phyloP scores from a whole-genome alignment of 2,329 filamentous ascomycete species.

The Talaromyces sp. region DNA sequence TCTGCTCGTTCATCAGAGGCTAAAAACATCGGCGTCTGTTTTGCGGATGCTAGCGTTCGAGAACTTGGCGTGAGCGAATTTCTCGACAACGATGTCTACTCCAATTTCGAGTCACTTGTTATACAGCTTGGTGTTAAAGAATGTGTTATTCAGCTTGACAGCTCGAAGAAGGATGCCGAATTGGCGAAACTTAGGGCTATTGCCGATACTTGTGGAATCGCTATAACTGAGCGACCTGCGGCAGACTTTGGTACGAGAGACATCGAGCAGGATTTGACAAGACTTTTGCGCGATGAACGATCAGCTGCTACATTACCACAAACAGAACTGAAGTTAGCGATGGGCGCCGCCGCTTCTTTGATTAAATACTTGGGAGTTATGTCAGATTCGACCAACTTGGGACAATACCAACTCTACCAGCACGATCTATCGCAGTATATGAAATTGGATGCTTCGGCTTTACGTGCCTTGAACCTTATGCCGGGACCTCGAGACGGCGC shows the following conservation, averaged over 20 bases:
- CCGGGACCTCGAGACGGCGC: conserved; percentile 87
- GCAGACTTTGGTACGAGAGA: conserved; percentile 82
- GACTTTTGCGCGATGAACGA: conserved; percentile 80
- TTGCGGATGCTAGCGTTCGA: conserved; percentile 91
- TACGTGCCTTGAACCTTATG: conserved; percentile 95
- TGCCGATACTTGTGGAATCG: conserved; percentile 85
- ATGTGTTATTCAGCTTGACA: conserved; percentile 78
- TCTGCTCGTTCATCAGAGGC: conserved; percentile 81
- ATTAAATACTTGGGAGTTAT: conserved; percentile 92
- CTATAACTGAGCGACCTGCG: conserved; percentile 71
- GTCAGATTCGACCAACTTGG: conserved; percentile 89
- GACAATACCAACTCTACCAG: conserved; percentile 94
- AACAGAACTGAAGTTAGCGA: conserved; percentile 88
- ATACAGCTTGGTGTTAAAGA: conserved; percentile 96
- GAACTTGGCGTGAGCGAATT: conserved; percentile 97
- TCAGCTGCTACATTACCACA: conserved; percentile 73
- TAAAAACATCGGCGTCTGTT: conserved; percentile 86
- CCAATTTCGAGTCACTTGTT: conserved; percentile 91
- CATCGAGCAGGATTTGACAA: conserved; percentile 88
- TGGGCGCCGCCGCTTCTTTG: conserved; percentile 87
- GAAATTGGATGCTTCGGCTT: conserved; percentile 91
- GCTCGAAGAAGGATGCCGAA: conserved; percentile 78
- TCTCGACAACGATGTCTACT: conserved; percentile 97
- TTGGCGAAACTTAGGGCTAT: conserved; percentile 81
- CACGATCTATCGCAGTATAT: conserved; percentile 96